Evolutionary conservation across 2,329 filamentous ascomycete genomes (phyloP), one percentile per base, ranked within the genome.

Genomic region (Aspergillus proliferans): DNA sequence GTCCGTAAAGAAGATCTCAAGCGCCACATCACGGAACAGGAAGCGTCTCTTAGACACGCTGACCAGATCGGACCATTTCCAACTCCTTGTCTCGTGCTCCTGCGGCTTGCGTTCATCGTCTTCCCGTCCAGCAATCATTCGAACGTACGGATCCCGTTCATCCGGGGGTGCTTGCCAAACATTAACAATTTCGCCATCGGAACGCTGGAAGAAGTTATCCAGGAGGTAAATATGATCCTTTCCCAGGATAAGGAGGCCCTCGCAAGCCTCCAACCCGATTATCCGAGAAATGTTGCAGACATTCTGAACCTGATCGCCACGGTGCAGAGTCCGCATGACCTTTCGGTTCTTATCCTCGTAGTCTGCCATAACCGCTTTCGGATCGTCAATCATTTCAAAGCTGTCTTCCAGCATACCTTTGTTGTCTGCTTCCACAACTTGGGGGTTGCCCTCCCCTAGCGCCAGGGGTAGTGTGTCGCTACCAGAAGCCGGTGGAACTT

Each of bases 291-390:
- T 85, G 59, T 98, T 98, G 76, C 89, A 95, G 1, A 96, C 89
- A 49, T 88, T 87, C 65, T 96, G 88, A 2, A 98, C 92, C 48
- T 91, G 82, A 61, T 98, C 93, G 4, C 91, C 90, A 10, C 87
- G 86, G 58, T 95, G 86, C 9, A 98, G 77, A 54, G 89, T 92
- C 46, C 93, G 82, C 89, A 97, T 94, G 41, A 98, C 92, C 68
- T 96, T 96, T 41, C 94, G 82, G 62, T 98, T 97, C 74, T 96
- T 97, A 68, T 98, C 94, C 69, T 98, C 94, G 54, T 94, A 94
- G 1, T 84, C 85, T 57, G 93, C 89, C 22, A 88, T 81, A 38
- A 86, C 83, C 49, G 92, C 87, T 60, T 90, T 90, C 0, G 92
- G 91, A 52, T 96, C 92, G 52, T 97, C 91, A 6, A 98, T 86